These are phyloP conservation scores for Psilocybe cyanescens DNA, from an alignment of 768 basidiomycete genomes.

Conservation along the genomic window DNA sequence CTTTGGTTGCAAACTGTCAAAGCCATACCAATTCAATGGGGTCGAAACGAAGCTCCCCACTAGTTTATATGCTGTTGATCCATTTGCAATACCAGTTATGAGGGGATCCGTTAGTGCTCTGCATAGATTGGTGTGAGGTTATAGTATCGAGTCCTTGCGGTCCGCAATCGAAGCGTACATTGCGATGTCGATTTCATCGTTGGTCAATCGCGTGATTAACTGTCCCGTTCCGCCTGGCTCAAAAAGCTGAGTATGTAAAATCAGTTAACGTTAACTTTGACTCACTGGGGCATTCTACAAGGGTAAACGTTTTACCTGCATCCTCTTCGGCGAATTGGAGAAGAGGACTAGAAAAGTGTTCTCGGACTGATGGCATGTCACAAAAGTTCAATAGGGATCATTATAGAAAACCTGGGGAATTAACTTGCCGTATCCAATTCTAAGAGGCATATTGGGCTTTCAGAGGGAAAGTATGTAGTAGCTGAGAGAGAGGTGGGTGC, in stretches of 20 bases:
- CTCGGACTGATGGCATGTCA: slow-evolving; percentile 54
- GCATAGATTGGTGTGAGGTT: neutral
- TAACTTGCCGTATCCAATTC: slow-evolving; percentile 49
- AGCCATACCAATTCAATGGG: slow-evolving; percentile 77
- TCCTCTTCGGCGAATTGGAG: slow-evolving; percentile 82
- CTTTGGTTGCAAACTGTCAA: neutral
- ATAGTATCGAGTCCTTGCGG: neutral
- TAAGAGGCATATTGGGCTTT: slow-evolving; percentile 23
- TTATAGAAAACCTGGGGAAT: neutral
- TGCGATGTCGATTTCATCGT: slow-evolving; percentile 81
- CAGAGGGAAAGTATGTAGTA: neutral
- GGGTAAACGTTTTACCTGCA: slow-evolving; percentile 70
- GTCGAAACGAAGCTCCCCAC: slow-evolving; percentile 92
- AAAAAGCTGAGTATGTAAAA: neutral
- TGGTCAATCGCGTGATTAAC: slow-evolving; percentile 72
- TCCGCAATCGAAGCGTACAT: slow-evolving; percentile 54
- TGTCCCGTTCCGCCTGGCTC: slow-evolving; percentile 84
- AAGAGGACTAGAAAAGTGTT: slow-evolving; percentile 92
- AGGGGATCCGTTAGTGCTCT: slow-evolving; percentile 24
- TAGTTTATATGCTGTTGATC: slow-evolving; percentile 85
- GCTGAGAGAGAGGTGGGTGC: neutral
- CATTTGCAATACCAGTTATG: slow-evolving; percentile 58
- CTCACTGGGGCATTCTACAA: slow-evolving; percentile 89
- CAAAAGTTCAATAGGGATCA: too few relatives aligned
- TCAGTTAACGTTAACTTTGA: slow-evolving; percentile 10